Evolutionary conservation across 331 rosid genomes (phyloP), one percentile per base, ranked within the genome.

Genomic region (Acacia concinna): DNA sequence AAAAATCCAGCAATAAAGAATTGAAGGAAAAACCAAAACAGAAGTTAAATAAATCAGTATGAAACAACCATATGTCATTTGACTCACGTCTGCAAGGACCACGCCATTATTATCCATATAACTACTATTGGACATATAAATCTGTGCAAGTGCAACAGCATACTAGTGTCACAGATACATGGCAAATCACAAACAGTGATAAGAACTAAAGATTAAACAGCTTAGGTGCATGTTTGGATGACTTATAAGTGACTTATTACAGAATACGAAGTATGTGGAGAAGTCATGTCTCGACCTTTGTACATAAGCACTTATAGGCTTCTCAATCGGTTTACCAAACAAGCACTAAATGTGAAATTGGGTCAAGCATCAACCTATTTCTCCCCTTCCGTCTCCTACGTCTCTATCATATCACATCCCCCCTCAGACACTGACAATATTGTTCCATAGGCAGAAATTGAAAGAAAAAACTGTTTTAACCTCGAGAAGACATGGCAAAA

Each of bases 1-100:
- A 74, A 23, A 77, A 28, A 74, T 68, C 74, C 27, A 82, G 65
- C n/a, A 79, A 69, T 82, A 59, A 85, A 78, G 41, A 32, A 37
- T 68, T 40, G 56, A 73, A 54, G 28, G 51, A 63, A 86, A 63
- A 11, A 31, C 75, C 56, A 34, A 71, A 4, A 2, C 14, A 9
- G 43, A 78, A 59, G 6, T 27, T 41, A 41, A 46, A 38, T 17
- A 28, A 47, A 43, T 27, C 74, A 43, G 25, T 15, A 44, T 7
- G 27, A 69, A 67, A 32, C 25, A 25, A 43, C 17, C 18, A 41
- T 43, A 27, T 7, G 25, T 7, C n/a, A 21, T 38, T 68, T 38
- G 11, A 38, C 41, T 38, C 6, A 38, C 8, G 7, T 69, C 57
- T 28, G 38, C 25, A 25, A 43, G 74, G 5, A 9, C 32, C 34